Evolutionary conservation across 139 green algal genomes (phyloP).

Genomic region (Coelastrella sp.): DNA sequence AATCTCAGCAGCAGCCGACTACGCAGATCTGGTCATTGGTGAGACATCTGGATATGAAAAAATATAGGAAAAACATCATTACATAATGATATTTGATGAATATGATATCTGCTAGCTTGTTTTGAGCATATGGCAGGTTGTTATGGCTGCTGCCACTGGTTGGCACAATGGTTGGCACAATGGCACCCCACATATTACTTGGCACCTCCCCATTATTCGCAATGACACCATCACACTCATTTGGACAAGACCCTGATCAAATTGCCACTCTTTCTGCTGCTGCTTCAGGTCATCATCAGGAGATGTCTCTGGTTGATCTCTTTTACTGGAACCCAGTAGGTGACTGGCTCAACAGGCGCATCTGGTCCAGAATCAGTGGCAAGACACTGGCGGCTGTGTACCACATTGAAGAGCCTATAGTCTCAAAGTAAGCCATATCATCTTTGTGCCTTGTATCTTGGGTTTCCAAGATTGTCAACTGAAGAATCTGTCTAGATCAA

Average conservation of each 20-base stretch:
- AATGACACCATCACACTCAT: too few relatives aligned
- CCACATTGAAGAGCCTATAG: neutral
- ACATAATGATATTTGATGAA: too few relatives aligned
- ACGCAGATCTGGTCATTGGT: too few relatives aligned
- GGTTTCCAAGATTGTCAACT: neutral
- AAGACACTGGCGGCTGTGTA: neutral
- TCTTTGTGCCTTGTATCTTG: neutral
- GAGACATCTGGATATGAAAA: too few relatives aligned
- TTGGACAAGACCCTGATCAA: neutral
- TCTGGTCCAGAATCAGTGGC: constrained; percentile 12
- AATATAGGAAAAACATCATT: too few relatives aligned
- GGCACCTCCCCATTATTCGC: too few relatives aligned
- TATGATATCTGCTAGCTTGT: too few relatives aligned
- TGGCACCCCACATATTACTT: too few relatives aligned
- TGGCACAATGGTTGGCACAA: too few relatives aligned
- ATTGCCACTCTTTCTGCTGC: neutral
- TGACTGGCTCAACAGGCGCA: neutral
- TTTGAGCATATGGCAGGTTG: too few relatives aligned
- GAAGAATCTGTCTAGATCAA: neutral
- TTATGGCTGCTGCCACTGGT: too few relatives aligned
- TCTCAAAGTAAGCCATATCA: constrained; percentile 4
- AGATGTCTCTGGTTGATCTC: constrained; percentile 23
- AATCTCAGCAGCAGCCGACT: neutral
- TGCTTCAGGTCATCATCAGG: constrained; percentile 9
- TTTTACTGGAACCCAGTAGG: constrained; percentile 32